phyloP scores from a whole-genome alignment of 1,284 basidiomycete genomes.

The Porogramme epimiltina region DNA sequence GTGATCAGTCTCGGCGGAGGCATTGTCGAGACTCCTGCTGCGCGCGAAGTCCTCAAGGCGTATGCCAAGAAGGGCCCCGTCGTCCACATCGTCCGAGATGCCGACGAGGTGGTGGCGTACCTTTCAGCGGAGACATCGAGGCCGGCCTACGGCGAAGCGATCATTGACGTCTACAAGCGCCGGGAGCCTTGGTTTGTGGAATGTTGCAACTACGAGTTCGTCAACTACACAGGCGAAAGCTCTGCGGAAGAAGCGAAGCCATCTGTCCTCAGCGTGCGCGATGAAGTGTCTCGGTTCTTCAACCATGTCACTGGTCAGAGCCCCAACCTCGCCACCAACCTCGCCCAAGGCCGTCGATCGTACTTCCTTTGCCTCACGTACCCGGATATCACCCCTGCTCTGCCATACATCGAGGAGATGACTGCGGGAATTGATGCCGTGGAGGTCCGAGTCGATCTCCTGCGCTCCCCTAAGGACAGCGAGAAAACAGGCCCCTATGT shows the following conservation, averaged over 20 bases:
- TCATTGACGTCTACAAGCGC: slow-evolving; percentile 82
- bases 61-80: slow-evolving; percentile 71
- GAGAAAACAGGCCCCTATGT: slow-evolving; percentile 54
- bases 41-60: slow-evolving; percentile 69
- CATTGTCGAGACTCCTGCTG: slow-evolving; percentile 85
- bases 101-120: slow-evolving; percentile 77
- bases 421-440: slow-evolving; percentile 89
- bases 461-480: slow-evolving; percentile 58
- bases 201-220: slow-evolving; percentile 84
- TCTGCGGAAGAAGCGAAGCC: neutral
- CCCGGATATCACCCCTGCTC: slow-evolving; percentile 78
- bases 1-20: slow-evolving; percentile 95
- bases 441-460: slow-evolving; percentile 91
- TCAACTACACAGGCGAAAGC: slow-evolving; percentile 64
- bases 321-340: slow-evolving; percentile 66
- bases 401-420: slow-evolving; percentile 73
- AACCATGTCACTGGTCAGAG: slow-evolving; percentile 80
- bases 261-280: slow-evolving; percentile 28
- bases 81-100: slow-evolving; percentile 72
- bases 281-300: slow-evolving; percentile 82
- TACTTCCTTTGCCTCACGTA: slow-evolving; percentile 95
- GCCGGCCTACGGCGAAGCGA: slow-evolving; percentile 87
- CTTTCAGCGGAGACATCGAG: slow-evolving; percentile 76
- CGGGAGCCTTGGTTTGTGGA: slow-evolving; percentile 89
- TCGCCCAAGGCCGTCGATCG: slow-evolving; percentile 64